A percentile compares a stretch with the other conserved stretches of the same genome.
Evolutionary conservation across 1,139 yeast genomes (phyloP).

Genomic region (Casaregolazyma lundiana): DNA sequence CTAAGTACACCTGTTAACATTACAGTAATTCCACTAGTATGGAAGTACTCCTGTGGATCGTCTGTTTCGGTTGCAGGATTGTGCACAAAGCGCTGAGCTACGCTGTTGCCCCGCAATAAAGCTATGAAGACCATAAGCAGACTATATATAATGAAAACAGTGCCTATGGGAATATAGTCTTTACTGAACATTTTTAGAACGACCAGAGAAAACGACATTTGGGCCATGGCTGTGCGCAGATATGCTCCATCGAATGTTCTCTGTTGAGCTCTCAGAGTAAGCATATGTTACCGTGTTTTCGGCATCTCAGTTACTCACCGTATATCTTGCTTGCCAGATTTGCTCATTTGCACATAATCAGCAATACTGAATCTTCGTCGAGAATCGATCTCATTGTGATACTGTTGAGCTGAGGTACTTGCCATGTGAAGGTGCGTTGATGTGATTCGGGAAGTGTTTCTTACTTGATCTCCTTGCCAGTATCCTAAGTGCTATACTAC

Average conservation of each 20-base stretch:
- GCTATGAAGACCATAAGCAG: constrained; percentile 34
- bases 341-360: constrained; percentile 14
- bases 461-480: too few species aligned
- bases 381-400: not conserved
- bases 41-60: constrained; percentile 19
- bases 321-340: constrained; percentile 15
- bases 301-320: constrained; percentile 13
- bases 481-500: too few species aligned
- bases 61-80: constrained; percentile 13
- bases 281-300: not conserved
- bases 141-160: constrained; percentile 36
- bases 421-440: too few species aligned
- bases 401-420: not conserved
- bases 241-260: constrained; percentile 43
- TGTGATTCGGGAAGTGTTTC: too few species aligned
- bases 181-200: constrained; percentile 35
- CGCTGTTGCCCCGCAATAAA: constrained; percentile 26
- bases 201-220: constrained; percentile 35
- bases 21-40: constrained; percentile 31
- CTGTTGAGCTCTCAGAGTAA: constrained; percentile 32
- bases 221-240: constrained; percentile 38
- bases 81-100: constrained; percentile 22
- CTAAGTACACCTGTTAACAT: constrained; percentile 28
- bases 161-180: constrained; percentile 39
- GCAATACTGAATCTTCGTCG: constrained; percentile 1